Conservation (phyloP, 23 red algal genomes). For the Chondrus crispus region DNA sequence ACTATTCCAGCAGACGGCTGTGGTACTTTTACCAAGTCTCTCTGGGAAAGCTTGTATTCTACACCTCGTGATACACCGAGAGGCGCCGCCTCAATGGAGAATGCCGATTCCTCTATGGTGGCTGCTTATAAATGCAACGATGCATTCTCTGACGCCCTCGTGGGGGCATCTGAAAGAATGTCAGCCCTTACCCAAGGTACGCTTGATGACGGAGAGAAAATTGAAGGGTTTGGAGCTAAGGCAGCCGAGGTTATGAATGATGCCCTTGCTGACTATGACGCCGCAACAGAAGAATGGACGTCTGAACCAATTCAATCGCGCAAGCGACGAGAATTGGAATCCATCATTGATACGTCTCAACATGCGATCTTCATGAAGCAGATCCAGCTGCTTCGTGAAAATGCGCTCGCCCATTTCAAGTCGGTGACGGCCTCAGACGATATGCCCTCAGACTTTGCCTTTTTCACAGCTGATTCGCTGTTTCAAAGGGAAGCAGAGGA, state of each 20-base stretch:
- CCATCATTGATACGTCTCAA: conserved; percentile 78
- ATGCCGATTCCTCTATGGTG: conserved; percentile 9
- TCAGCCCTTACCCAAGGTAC: conserved; percentile 25
- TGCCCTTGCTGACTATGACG: conserved; percentile 57
- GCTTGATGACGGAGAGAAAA: conserved; percentile 86
- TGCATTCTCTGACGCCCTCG: conserved; percentile 69
- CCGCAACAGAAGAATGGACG: conserved; percentile 38
- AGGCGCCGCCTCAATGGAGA: not conserved
- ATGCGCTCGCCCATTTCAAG: conserved; percentile 86
- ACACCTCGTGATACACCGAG: not conserved
- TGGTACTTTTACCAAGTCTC: conserved; percentile 56
- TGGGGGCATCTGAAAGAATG: conserved; percentile 48
- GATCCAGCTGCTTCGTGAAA: conserved; percentile 91
- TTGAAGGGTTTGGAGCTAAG: conserved; percentile 66
- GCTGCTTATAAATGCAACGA: conserved; percentile 70
- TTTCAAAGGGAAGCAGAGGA: conserved; percentile 95
- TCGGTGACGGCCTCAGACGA: conserved; percentile 89
- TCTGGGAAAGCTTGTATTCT: conserved; percentile 74
- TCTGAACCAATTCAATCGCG: conserved; percentile 46
- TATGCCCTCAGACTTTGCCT: conserved; percentile 94
- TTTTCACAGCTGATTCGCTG: conserved; percentile 85
- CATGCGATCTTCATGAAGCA: conserved; percentile 91
- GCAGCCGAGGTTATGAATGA: conserved; percentile 74
- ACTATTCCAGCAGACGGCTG: conserved; percentile 88
- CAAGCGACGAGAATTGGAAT: conserved; percentile 85